phyloP scores from a whole-genome alignment of 2,329 filamentous ascomycete genomes.

The Curvularia sp. region DNA sequence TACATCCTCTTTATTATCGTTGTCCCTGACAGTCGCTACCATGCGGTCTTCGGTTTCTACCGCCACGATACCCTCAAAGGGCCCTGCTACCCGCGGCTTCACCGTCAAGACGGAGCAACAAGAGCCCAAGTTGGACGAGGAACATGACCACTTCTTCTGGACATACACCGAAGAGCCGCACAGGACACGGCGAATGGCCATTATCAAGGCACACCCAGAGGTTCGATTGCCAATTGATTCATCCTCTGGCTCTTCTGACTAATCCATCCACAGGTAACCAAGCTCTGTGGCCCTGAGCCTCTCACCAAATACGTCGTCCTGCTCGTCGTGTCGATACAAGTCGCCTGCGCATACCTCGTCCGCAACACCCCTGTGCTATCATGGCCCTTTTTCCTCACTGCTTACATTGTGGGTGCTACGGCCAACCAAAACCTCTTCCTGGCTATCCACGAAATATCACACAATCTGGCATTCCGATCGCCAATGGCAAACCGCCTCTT shows the following conservation, averaged over 20 bases:
- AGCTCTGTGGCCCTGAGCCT: slow-evolving; percentile 94
- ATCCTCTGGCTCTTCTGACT: not conserved
- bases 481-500: slow-evolving; percentile 81
- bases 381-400: slow-evolving; percentile 82
- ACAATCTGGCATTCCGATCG: slow-evolving; percentile 92
- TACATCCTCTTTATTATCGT: slow-evolving; percentile 6
- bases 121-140: slow-evolving; percentile 25
- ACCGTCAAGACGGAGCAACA: slow-evolving; percentile 31
- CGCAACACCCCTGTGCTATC: slow-evolving; percentile 80
- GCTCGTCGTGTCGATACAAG: slow-evolving; percentile 81
- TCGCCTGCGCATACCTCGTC: slow-evolving; percentile 78
- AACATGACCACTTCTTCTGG: slow-evolving; percentile 83
- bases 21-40: slow-evolving; percentile 15
- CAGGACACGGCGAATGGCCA: slow-evolving; percentile 84
- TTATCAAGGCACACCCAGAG: slow-evolving; percentile 98
- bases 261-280: slow-evolving; percentile 72
- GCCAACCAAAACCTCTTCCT: slow-evolving; percentile 99
- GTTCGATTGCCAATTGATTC: slow-evolving; percentile 55
- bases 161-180: slow-evolving; percentile 99
- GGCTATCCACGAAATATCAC: slow-evolving; percentile 97
- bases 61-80: slow-evolving; percentile 37
- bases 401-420: slow-evolving; percentile 91
- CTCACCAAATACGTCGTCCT: slow-evolving; percentile 93
- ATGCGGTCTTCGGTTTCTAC: slow-evolving; percentile 51
- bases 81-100: slow-evolving; percentile 34